Evolutionary conservation across 2,329 filamentous ascomycete genomes (phyloP).

Genomic region (Claviceps citrina): DNA sequence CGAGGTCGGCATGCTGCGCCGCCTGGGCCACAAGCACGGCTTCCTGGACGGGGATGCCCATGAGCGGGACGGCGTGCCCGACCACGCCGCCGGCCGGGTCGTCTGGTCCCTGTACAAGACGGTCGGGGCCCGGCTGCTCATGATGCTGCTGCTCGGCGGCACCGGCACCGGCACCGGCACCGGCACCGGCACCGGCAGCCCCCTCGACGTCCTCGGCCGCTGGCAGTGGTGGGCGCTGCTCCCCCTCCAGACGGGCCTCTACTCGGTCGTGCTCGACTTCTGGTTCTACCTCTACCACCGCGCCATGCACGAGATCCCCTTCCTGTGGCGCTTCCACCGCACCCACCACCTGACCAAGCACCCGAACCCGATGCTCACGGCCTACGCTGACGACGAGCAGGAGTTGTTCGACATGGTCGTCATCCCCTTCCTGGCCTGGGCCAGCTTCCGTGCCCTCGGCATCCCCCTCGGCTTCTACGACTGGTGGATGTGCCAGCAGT

Average conservation of each 20-base stretch:
- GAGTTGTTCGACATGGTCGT: constrained; percentile 26
- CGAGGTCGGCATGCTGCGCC: constrained; percentile 22
- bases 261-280: constrained; percentile 20
- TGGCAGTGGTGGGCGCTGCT: constrained; percentile 19
- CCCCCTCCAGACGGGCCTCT: constrained; percentile 18
- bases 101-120: constrained; percentile 20
- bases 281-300: constrained; percentile 26
- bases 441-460: constrained; percentile 17
- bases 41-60: constrained; percentile 26
- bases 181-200: constrained; percentile 15
- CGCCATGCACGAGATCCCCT: constrained; percentile 24
- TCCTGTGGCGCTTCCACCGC: constrained; percentile 27
- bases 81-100: constrained; percentile 22
- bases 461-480: constrained; percentile 30
- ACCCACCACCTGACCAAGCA: constrained; percentile 31
- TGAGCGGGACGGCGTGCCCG: constrained; percentile 20
- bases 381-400: constrained; percentile 26
- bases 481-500: constrained; percentile 30
- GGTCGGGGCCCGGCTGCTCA: constrained; percentile 16
- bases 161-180: constrained; percentile 17
- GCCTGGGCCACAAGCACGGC: constrained; percentile 22
- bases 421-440: constrained; percentile 24
- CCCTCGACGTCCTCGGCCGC: constrained; percentile 5
- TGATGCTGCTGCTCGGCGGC: constrained; percentile 15
- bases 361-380: constrained; percentile 15